A percentile compares a stretch with the other conserved stretches of the same genome.
phyloP scores from a whole-genome alignment of 2,329 filamentous ascomycete genomes.

The Pseudogymnoascus pannorum region DNA sequence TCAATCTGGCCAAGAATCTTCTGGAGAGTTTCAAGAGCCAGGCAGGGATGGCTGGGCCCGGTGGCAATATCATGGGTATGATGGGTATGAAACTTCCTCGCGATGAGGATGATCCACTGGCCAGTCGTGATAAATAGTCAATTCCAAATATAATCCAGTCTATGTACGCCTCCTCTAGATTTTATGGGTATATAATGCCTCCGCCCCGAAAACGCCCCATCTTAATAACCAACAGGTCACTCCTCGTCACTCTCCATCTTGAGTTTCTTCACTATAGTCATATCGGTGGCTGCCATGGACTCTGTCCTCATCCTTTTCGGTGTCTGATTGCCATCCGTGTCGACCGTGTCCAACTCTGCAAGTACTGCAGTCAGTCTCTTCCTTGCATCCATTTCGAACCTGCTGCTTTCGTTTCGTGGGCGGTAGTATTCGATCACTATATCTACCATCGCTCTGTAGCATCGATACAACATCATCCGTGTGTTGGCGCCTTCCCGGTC shows the following conservation, averaged over 20 bases:
- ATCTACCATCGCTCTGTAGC: slow-evolving; percentile 46
- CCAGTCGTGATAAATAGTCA: background rate
- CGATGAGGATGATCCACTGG: slow-evolving; percentile 54
- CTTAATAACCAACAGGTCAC: slow-evolving; percentile 11
- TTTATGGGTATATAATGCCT: slow-evolving; percentile 11
- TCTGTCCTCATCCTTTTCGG: slow-evolving; percentile 21
- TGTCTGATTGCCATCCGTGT: slow-evolving; percentile 16
- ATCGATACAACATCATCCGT: slow-evolving; percentile 49
- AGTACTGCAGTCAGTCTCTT: slow-evolving; percentile 43
- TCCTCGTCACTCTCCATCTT: slow-evolving; percentile 15
- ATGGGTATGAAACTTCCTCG: slow-evolving; percentile 78
- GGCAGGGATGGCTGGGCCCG: slow-evolving; percentile 75
- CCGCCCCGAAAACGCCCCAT: slow-evolving; percentile 17
- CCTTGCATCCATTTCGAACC: slow-evolving; percentile 45
- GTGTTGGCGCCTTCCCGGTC: slow-evolving; percentile 37
- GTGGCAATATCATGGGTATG: slow-evolving; percentile 77
- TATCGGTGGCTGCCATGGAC: slow-evolving; percentile 13
- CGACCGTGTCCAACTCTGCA: slow-evolving; percentile 36
- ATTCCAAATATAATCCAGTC: background rate
- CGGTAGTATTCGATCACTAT: slow-evolving; percentile 51
- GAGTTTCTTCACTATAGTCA: slow-evolving; percentile 17
- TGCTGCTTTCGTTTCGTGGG: slow-evolving; percentile 40
- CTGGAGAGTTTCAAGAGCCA: slow-evolving; percentile 91
- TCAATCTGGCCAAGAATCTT: slow-evolving; percentile 82
- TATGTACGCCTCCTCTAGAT: background rate